phyloP scores from a whole-genome alignment of 148 eudicot genomes.

The Camellia sinensis region DNA sequence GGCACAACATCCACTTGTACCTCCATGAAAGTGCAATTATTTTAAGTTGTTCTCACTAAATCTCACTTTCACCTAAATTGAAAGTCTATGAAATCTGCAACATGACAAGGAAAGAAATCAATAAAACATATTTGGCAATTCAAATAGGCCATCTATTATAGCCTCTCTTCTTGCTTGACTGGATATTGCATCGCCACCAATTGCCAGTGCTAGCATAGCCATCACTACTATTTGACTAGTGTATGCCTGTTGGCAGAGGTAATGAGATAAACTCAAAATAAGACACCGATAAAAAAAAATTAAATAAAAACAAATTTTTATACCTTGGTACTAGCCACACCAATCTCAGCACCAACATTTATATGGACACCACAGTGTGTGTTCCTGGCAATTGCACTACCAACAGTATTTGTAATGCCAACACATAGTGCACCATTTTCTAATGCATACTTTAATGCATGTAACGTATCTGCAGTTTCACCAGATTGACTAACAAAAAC shows the following conservation, averaged over 20 bases:
- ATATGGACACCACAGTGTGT: slow-evolving; percentile 96
- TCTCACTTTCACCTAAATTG: no score
- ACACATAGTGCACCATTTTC: slow-evolving; percentile 97
- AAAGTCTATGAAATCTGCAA: not conserved
- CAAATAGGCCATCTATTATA: slow-evolving; percentile 76
- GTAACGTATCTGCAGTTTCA: slow-evolving; percentile 95
- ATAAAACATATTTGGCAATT: slow-evolving; percentile 67
- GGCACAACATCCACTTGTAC: no score
- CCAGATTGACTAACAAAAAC: slow-evolving; percentile 99
- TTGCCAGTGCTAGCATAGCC: slow-evolving; percentile 96
- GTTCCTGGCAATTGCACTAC: slow-evolving; percentile 91
- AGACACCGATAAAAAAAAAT: not conserved
- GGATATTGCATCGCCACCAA: slow-evolving; percentile 81
- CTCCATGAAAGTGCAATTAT: no score
- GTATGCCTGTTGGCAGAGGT: slow-evolving; percentile 65
- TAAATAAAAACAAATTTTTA: not conserved
- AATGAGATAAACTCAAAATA: not conserved
- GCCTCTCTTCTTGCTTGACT: slow-evolving; percentile 79
- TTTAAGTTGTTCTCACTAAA: no score
- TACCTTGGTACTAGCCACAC: slow-evolving; percentile 99
- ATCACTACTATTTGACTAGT: slow-evolving; percentile 98
- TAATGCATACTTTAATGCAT: slow-evolving; percentile 84
- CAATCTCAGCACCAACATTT: slow-evolving; percentile 97
- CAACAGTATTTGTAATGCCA: slow-evolving; percentile 95
- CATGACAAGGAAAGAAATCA: not conserved